Evolutionary conservation across 371 early-diverging fungal species (phyloP), one percentile per base, ranked within the genome.

Genomic region (Mortierella sp.): DNA sequence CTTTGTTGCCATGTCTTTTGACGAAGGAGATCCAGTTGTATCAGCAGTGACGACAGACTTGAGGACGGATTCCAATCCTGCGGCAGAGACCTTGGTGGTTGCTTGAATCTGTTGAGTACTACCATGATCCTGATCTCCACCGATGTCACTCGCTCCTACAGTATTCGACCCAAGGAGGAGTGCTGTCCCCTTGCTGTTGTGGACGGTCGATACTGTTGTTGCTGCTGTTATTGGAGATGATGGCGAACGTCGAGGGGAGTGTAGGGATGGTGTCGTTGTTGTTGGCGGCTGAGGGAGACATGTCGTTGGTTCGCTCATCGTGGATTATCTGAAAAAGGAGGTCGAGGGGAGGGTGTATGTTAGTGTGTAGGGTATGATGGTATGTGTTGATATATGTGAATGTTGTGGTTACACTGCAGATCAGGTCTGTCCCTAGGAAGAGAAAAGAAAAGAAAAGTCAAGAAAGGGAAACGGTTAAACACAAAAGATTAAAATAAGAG

Each of bases 1-100:
- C 3, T 31, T 6, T 19, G 58, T 53, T 4, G 39, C 10, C 10
- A 22, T 61, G 37, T 37, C 61, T 9, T 37, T 37, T 61, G n/a
- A n/a, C 4, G n/a, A 48, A 48, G 37, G 37, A 9, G 61, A 55
- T 4, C 31, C 3, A 7, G 52, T 4, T 26, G 52, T n/a, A 11
- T 24, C 24, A 10, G 52, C 34, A 9, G n/a, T n/a, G n/a, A 61
- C 8, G 16, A 22, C 10, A 2, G 61, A 37, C 10, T 22, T 37
- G 37, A 61, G 61, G 61, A 37, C 61, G 10, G 61, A 61, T 37
- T 61, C 61, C 61, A 61, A 34, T 37, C 22, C 61, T 61, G 61
- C 61, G 22, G 61, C 10, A 31, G 19, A 31, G 37, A 61, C 22
- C 22, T 37, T 61, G 34, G 37, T 39, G 22, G 61, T 61, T 11